Evolutionary conservation across 305 asterid genomes (phyloP).

Genomic region (Rubia occidens): DNA sequence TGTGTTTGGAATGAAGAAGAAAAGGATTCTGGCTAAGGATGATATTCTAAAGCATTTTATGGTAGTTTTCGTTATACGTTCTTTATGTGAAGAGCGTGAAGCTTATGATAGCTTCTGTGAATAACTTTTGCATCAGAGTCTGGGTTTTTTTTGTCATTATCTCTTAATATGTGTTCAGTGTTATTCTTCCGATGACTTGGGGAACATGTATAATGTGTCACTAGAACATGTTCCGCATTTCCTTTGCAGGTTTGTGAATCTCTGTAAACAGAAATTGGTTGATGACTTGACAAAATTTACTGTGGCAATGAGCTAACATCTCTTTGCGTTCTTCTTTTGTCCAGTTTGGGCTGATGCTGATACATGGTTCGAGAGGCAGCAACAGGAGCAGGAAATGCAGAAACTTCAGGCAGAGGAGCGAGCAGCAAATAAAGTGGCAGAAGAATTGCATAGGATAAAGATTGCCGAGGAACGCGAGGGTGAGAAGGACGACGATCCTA

Average conservation of each 20-base stretch:
- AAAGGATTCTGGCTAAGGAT: neutral
- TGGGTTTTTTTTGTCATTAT: neutral
- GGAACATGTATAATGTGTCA: neutral
- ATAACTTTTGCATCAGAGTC: neutral
- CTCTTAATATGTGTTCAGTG: neutral
- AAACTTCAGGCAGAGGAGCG: slow-evolving; percentile 75
- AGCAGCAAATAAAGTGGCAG: slow-evolving; percentile 72
- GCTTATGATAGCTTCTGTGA: neutral
- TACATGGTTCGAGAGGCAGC: slow-evolving; percentile 94
- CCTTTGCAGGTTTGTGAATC: neutral
- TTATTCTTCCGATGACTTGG: neutral
- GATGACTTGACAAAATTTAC: neutral
- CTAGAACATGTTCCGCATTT: neutral
- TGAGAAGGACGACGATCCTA: slow-evolving; percentile 75
- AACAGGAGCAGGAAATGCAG: slow-evolving; percentile 82
- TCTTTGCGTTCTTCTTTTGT: slow-evolving; percentile 10
- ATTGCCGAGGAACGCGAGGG: slow-evolving; percentile 84
- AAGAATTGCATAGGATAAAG: slow-evolving; percentile 80
- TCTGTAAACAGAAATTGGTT: neutral
- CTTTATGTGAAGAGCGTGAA: neutral
- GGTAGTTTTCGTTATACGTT: neutral
- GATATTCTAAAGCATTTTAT: neutral
- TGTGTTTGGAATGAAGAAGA: neutral
- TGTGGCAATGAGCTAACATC: slow-evolving; percentile 12
- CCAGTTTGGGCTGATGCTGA: slow-evolving; percentile 99